Evolutionary conservation across 2,329 filamentous ascomycete genomes (phyloP).

Genomic region (Mycogone perniciosa): DNA sequence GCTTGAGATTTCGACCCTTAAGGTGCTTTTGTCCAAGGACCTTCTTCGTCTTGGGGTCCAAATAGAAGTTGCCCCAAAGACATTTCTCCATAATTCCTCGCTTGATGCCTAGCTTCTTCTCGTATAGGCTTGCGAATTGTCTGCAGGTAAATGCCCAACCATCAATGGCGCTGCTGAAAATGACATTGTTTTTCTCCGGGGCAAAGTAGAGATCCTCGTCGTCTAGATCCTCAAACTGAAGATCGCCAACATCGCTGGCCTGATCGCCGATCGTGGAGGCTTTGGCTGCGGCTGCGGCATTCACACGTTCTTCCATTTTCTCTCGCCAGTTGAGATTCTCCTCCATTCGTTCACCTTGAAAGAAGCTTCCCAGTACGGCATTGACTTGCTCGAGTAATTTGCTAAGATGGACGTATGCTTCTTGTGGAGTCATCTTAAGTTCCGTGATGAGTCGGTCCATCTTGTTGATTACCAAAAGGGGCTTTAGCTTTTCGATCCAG

Average conservation of each 20-base stretch:
- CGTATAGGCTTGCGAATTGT: slow-evolving; percentile 88
- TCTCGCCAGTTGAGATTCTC: slow-evolving; percentile 96
- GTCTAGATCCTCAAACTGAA: slow-evolving; percentile 80
- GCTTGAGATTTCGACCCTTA: slow-evolving; percentile 85
- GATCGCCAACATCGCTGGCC: slow-evolving; percentile 49
- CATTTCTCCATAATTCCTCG: slow-evolving; percentile 82
- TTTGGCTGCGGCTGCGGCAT: slow-evolving; percentile 60
- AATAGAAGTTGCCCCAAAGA: slow-evolving; percentile 92
- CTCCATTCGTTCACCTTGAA: slow-evolving; percentile 97
- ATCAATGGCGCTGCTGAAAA: slow-evolving; percentile 94
- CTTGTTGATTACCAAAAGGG: slow-evolving; percentile 94
- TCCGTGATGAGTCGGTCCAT: slow-evolving; percentile 94
- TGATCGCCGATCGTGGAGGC: slow-evolving; percentile 43
- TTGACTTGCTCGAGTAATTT: slow-evolving; percentile 94
- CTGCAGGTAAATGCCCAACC: slow-evolving; percentile 98
- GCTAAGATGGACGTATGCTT: slow-evolving; percentile 84
- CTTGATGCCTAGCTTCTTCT: slow-evolving; percentile 96
- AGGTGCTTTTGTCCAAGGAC: slow-evolving; percentile 86
- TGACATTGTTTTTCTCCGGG: slow-evolving; percentile 97
- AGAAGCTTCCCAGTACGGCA: slow-evolving; percentile 94
- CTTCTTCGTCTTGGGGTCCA: slow-evolving; percentile 95
- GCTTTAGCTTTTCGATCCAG: slow-evolving; percentile 93
- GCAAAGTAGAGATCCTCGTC: slow-evolving; percentile 98
- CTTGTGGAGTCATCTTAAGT: slow-evolving; percentile 82
- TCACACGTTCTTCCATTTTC: slow-evolving; percentile 79